Percentiles rank a stretch among this genome's conserved stretches.
Evolutionary conservation across 73 alveolate species (phyloP).

Genomic region (Tetrahymena thermophila): DNA sequence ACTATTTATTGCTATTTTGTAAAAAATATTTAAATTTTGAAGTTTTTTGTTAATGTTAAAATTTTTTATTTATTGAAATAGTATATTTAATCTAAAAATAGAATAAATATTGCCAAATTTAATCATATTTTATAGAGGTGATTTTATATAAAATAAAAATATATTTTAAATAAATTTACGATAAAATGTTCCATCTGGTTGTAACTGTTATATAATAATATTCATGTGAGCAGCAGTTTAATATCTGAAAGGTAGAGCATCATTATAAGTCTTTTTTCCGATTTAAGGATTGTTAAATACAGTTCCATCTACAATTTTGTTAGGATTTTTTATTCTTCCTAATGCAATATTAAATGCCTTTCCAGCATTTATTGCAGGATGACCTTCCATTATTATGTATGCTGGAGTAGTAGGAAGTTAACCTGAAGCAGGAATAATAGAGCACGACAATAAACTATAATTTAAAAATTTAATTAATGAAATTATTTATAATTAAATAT

Average conservation of each 20-base stretch:
- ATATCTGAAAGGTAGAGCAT: neutral
- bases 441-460: neutral
- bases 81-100: no score
- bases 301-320: neutral
- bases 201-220: neutral
- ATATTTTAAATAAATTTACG: neutral
- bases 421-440: neutral
- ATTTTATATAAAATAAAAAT: no score
- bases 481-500: neutral
- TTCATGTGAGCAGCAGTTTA: neutral
- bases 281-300: neutral
- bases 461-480: neutral
- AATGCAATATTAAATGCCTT: neutral
- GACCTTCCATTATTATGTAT: neutral
- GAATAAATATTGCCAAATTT: no score
- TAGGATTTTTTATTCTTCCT: neutral
- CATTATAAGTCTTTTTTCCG: neutral
- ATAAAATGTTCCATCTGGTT: neutral
- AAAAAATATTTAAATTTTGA: no score
- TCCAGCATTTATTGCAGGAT: neutral
- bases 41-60: no score
- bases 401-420: neutral
- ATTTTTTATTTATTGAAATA: no score
- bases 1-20: neutral
- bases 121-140: no score